These are phyloP conservation scores for Melaleuca alternifolia DNA, from an alignment of 345 rosid species.

Conservation along the genomic window DNA sequence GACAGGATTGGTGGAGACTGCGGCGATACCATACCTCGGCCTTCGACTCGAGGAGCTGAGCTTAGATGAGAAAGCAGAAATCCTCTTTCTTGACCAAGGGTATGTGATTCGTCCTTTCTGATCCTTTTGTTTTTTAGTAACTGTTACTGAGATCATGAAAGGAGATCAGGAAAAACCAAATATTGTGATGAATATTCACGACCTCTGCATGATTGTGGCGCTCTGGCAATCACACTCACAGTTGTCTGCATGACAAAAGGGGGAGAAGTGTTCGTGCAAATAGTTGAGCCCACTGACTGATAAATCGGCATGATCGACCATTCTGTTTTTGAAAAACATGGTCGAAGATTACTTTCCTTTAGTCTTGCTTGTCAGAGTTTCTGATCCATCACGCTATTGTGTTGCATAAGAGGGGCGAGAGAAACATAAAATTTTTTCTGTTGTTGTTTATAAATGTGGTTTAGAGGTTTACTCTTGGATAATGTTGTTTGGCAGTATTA, in stretches of 20 bases:
- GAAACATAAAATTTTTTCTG: not conserved
- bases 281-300: not conserved
- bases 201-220: not conserved
- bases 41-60: conserved; percentile 48
- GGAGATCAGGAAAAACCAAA: not conserved
- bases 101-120: conserved; percentile 1
- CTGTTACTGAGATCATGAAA: not conserved
- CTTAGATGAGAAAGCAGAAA: conserved; percentile 78
- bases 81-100: conserved; percentile 80
- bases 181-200: not conserved
- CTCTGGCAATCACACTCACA: not conserved
- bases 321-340: not conserved
- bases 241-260: not conserved
- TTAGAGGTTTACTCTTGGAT: not conserved
- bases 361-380: not conserved
- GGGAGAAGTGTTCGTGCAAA: not conserved
- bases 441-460: not conserved
- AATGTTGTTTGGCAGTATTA: conserved; percentile 42
- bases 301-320: not conserved
- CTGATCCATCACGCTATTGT: not conserved
- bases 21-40: conserved; percentile 53
- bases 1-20: conserved; percentile 74
- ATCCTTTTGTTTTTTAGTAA: not conserved
- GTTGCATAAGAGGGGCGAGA: not conserved
- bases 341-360: not conserved